Conservation (phyloP, 2,329 filamentous ascomycete genomes). For the Diatrype stigma region DNA sequence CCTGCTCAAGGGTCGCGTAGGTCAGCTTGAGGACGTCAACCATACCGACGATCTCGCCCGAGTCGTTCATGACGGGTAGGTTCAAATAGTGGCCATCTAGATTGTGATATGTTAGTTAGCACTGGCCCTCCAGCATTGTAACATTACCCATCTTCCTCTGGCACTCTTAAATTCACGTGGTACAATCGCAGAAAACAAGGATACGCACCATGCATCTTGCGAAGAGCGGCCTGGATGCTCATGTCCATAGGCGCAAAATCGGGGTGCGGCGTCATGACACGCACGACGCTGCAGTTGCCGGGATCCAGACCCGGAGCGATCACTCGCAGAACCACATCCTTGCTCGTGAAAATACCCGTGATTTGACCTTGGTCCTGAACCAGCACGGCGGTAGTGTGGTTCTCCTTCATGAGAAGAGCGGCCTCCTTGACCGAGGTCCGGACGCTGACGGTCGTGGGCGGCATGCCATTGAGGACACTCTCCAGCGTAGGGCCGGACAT, state of each 20-base stretch:
- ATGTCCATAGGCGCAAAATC: slow-evolving; percentile 99
- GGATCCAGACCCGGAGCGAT: slow-evolving; percentile 96
- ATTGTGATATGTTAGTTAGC: slow-evolving; percentile 7
- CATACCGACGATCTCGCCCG: slow-evolving; percentile 98
- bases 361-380: slow-evolving; percentile 97
- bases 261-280: slow-evolving; percentile 98
- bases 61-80: slow-evolving; percentile 95
- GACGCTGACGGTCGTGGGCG: slow-evolving; percentile 91
- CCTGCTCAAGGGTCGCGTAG: slow-evolving; percentile 95
- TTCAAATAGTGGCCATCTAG: slow-evolving; percentile 97
- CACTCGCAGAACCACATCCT: slow-evolving; percentile 95
- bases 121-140: background rate
- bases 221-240: slow-evolving; percentile 95
- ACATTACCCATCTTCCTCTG: too few relatives aligned
- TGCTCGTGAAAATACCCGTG: slow-evolving; percentile 98
- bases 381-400: slow-evolving; percentile 93
- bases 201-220: slow-evolving; percentile 94
- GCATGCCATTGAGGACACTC: slow-evolving; percentile 85
- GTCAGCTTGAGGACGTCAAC: slow-evolving; percentile 98
- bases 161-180: too few relatives aligned
- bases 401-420: slow-evolving; percentile 94
- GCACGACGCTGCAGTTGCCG: slow-evolving; percentile 90
- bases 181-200: too few relatives aligned
- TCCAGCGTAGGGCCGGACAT: slow-evolving; percentile 98
- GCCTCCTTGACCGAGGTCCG: slow-evolving; percentile 95